Evolutionary conservation across 345 rosid genomes (phyloP), one percentile per base, ranked within the genome.

Genomic region (Salix dunnii): DNA sequence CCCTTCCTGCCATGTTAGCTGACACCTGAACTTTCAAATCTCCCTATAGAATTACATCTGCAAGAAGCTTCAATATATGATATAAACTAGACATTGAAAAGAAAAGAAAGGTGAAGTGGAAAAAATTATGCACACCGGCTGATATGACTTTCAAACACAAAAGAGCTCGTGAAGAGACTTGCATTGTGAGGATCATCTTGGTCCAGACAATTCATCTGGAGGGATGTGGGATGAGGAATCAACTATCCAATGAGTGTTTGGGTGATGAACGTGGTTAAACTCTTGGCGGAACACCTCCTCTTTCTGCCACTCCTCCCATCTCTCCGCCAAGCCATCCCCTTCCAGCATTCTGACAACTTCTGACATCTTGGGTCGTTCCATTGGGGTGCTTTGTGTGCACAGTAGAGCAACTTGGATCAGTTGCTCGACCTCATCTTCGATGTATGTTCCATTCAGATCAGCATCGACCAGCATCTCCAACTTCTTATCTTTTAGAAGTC

Each of bases 301-400:
- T 72, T 91, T 96, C 85, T 96, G 97, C 99, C 97, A 93, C 53
- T 91, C 93, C 81, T 92, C 97, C 98, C 98, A 92, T 81, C 89
- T 90, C 86, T 91, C 89, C 5, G 95, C 90, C 85, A 92, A 87
- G 21, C 97, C 95, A 53, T 91, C 97, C 1, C 98, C 98, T 86
- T 94, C 98, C 23, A 94, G 89, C 98, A 92, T 94, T 78, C 95
- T 91, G 9, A 94, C 97, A 20, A 92, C 98, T 48, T 94, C 97
- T 0, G 94, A 88, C 98, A 94, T 94, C 85, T 91, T 92, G 0
- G 97, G 98, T 25, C 98, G 85, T 79, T 90, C 98, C 92, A 84
- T 25, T 18, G 97, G 87, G 30, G 92, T 79, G 76, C 89, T 81
- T 43, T 92, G 97, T 13, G 97, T 92, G 82, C 97, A 94, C 55